phyloP scores from a whole-genome alignment of 805 yeast genomes.

The Ascoidea asiatica region DNA sequence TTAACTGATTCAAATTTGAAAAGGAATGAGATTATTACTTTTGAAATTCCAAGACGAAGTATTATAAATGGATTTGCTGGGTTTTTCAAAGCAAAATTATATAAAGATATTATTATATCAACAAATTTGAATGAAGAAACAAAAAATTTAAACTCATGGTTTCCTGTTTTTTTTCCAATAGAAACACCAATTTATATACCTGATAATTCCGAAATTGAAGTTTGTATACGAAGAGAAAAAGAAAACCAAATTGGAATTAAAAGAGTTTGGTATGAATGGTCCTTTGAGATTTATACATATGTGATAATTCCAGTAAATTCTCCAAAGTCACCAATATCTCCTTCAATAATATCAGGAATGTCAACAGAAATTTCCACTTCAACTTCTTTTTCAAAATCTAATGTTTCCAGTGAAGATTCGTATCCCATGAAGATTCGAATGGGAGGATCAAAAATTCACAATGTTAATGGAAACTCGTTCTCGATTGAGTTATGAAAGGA shows the following conservation, averaged over 20 bases:
- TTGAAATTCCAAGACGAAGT: conserved; percentile 24
- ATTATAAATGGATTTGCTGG: conserved; percentile 49
- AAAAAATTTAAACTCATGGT: conserved; percentile 33
- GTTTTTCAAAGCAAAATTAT: conserved; percentile 40
- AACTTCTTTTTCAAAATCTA: too few species aligned
- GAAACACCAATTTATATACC: conserved; percentile 26
- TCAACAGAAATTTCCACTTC: too few species aligned
- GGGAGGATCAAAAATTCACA: too few species aligned
- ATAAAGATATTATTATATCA: conserved; percentile 35
- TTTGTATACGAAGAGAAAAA: conserved; percentile 29
- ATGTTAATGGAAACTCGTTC: too few species aligned
- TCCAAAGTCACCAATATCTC: too few species aligned
- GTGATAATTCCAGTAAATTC: not conserved
- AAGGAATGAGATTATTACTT: conserved; percentile 11
- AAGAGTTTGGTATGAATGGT: conserved; percentile 42
- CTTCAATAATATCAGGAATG: too few species aligned
- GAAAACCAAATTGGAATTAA: too few species aligned
- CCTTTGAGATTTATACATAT: conserved; percentile 19
- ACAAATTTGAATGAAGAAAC: conserved; percentile 19
- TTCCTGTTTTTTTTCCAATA: conserved; percentile 37
- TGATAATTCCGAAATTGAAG: conserved; percentile 27
- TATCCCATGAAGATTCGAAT: too few species aligned
- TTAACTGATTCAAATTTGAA: not conserved
- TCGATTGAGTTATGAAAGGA: too few species aligned
- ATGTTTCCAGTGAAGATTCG: too few species aligned